Conservation (phyloP, 805 yeast species). For the Yamadazyma scolyti region DNA sequence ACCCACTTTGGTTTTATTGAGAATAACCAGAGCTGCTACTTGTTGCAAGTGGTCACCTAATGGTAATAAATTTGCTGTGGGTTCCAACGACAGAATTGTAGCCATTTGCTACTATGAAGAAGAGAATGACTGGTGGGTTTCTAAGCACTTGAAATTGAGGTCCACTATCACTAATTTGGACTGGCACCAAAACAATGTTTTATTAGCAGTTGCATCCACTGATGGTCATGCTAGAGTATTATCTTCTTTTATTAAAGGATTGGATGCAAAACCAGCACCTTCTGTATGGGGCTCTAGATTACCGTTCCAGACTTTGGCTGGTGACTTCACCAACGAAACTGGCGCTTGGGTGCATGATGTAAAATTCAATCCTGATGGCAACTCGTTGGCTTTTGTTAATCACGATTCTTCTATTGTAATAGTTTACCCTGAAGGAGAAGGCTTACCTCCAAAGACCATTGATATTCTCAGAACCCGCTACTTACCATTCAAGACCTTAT, state of each 20-base stretch:
- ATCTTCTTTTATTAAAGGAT: constrained; percentile 79
- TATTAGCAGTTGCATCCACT: constrained; percentile 86
- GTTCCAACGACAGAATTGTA: constrained; percentile 89
- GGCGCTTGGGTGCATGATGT: constrained; percentile 94
- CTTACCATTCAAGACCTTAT: constrained; percentile 76
- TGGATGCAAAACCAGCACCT: constrained; percentile 78
- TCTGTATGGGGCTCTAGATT: constrained; percentile 91
- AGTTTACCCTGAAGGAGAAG: constrained; percentile 72
- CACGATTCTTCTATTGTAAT: constrained; percentile 85
- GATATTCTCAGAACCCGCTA: constrained; percentile 58
- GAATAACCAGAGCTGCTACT: constrained; percentile 95
- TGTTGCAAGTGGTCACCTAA: constrained; percentile 92
- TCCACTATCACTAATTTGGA: constrained; percentile 78
- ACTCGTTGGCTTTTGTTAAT: constrained; percentile 73
- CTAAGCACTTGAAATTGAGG: constrained; percentile 89
- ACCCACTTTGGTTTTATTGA: constrained; percentile 86
- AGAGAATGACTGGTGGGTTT: constrained; percentile 99
- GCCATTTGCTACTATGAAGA: constrained; percentile 95
- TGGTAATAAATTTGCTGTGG: constrained; percentile 96
- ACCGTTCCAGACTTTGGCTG: constrained; percentile 90
- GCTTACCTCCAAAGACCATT: constrained; percentile 58
- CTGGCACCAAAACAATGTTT: constrained; percentile 93
- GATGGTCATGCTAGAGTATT: constrained; percentile 16
- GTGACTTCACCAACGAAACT: constrained; percentile 64
- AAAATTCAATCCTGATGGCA: constrained; percentile 75